phyloP scores from a whole-genome alignment of 371 early-diverging fungal genomes.

The Amoeboaphelidium protococcarum region DNA sequence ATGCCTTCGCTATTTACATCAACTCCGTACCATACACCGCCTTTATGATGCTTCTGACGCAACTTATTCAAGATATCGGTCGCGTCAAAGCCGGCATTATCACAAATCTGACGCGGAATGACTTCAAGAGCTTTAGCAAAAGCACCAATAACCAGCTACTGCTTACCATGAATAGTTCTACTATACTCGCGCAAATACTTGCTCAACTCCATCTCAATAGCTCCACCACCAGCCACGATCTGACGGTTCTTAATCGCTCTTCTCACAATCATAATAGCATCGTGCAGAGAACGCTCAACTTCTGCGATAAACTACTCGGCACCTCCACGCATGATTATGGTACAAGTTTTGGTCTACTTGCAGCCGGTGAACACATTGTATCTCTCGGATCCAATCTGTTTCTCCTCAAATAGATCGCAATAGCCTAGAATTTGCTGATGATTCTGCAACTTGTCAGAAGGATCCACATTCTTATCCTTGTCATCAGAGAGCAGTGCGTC shows the following conservation, averaged over 20 bases:
- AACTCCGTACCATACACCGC: conserved; percentile 66
- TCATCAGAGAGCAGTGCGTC: conserved; percentile 50
- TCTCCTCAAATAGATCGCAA: conserved; percentile 88
- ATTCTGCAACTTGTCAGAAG: neutral
- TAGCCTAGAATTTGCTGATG: conserved; percentile 48
- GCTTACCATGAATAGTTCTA: conserved; percentile 76
- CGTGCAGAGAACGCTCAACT: conserved; percentile 94
- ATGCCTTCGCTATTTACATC: conserved; percentile 73
- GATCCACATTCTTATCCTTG: neutral
- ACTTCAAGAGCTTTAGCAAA: conserved; percentile 96
- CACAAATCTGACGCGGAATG: conserved; percentile 93
- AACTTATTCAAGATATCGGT: conserved; percentile 92
- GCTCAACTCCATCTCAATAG: conserved; percentile 93
- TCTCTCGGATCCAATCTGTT: conserved; percentile 90
- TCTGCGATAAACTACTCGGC: conserved; percentile 99
- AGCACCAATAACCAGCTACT: conserved; percentile 84
- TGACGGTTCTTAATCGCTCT: conserved; percentile 76
- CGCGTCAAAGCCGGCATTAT: conserved; percentile 99
- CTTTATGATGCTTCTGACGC: conserved; percentile 76
- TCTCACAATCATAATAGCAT: conserved; percentile 97
- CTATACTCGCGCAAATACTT: conserved; percentile 76
- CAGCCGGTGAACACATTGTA: conserved; percentile 92
- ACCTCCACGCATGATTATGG: conserved; percentile 92
- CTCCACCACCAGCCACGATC: conserved; percentile 96
- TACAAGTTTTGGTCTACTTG: conserved; percentile 75